Evolutionary conservation across 208 protist genomes (phyloP).

Genomic region (Trypanosoma vivax): DNA sequence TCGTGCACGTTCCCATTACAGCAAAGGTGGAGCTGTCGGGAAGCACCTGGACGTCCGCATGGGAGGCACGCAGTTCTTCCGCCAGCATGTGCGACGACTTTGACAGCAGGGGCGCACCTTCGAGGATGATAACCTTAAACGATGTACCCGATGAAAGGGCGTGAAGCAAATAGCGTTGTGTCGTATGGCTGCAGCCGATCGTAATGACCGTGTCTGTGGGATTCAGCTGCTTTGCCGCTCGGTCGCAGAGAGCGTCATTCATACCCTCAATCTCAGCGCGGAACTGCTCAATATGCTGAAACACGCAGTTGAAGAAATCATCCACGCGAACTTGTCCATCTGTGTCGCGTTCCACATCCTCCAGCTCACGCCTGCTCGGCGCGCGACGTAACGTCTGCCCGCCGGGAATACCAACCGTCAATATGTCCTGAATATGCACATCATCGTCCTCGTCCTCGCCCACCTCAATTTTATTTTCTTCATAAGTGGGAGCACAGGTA

Average conservation of each 20-base stretch:
- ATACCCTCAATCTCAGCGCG: conserved; percentile 61
- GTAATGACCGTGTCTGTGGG: conserved; percentile 69
- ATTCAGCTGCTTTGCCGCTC: conserved; percentile 65
- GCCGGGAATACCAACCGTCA: conserved; percentile 61
- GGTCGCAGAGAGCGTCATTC: conserved; percentile 59
- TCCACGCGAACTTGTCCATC: conserved; percentile 43
- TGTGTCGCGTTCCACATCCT: conserved; percentile 19
- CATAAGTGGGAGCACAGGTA: neutral
- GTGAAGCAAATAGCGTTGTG: conserved; percentile 45
- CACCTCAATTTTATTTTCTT: neutral
- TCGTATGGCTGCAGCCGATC: conserved; percentile 70
- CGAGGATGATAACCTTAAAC: conserved; percentile 94
- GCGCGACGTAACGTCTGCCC: conserved; percentile 58
- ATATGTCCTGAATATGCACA: conserved; percentile 12
- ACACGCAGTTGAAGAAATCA: conserved; percentile 50
- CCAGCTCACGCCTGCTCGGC: conserved; percentile 36
- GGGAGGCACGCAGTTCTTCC: conserved; percentile 43
- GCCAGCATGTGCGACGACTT: conserved; percentile 66
- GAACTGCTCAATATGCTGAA: conserved; percentile 55
- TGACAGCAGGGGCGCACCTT: conserved; percentile 73
- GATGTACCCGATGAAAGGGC: conserved; percentile 22
- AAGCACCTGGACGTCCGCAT: conserved; percentile 90
- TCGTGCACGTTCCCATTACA: conserved; percentile 97
- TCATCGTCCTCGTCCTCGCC: conserved; percentile 15
- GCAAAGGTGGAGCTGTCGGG: conserved; percentile 94